phyloP scores from a whole-genome alignment of 164 flowering plant genomes.

The Stephania cephalantha region DNA sequence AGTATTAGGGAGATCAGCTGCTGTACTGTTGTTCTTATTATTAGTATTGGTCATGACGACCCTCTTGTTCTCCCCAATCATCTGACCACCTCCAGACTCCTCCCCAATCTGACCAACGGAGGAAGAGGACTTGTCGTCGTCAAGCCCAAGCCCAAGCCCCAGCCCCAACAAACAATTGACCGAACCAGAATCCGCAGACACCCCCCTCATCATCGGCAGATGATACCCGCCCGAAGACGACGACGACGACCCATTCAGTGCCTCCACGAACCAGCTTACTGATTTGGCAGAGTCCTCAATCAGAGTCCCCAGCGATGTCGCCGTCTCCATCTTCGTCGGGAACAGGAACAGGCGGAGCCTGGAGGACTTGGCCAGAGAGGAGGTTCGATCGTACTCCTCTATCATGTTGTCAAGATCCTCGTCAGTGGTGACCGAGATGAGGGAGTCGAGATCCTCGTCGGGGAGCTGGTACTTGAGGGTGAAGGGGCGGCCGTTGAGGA shows the following conservation, averaged over 20 bases:
- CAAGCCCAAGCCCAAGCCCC: slow-evolving; percentile 19
- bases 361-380: slow-evolving; percentile 25
- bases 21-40: too few species aligned
- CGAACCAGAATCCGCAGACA: slow-evolving; percentile 53
- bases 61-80: too few species aligned
- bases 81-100: slow-evolving; percentile 7
- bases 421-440: slow-evolving; percentile 81
- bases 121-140: too few species aligned
- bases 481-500: slow-evolving; percentile 46
- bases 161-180: slow-evolving; percentile 49
- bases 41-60: too few species aligned
- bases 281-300: slow-evolving; percentile 61
- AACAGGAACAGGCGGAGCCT: slow-evolving; percentile 62
- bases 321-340: slow-evolving; percentile 49
- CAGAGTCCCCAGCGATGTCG: slow-evolving; percentile 57
- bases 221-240: slow-evolving; percentile 21
- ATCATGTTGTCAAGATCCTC: slow-evolving; percentile 96
- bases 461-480: slow-evolving; percentile 84
- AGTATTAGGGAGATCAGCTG: too few species aligned
- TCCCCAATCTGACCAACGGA: slow-evolving; percentile 1
- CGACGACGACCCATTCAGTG: slow-evolving; percentile 35
- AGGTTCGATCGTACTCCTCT: slow-evolving; percentile 77
- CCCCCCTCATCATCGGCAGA: slow-evolving; percentile 25
- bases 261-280: slow-evolving; percentile 84
- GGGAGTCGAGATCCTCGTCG: slow-evolving; percentile 78